Percentiles rank a stretch among this genome's conserved stretches.
These are phyloP conservation scores for Emergomyces orientalis DNA, from an alignment of 2,329 filamentous ascomycete species.

Conservation along the genomic window DNA sequence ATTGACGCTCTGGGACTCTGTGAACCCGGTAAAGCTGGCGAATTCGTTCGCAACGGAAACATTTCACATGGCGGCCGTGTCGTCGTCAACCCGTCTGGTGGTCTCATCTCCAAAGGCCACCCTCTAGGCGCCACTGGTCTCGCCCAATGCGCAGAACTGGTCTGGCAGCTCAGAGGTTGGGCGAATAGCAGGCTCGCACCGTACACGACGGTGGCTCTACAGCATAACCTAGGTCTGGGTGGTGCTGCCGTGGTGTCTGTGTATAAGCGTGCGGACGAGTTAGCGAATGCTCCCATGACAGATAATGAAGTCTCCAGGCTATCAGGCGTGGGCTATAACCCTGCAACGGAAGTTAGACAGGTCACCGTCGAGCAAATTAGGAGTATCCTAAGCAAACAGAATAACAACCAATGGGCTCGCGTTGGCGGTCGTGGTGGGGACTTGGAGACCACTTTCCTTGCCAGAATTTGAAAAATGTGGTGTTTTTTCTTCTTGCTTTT, in stretches of 20 bases:
- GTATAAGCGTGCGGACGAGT: conserved; percentile 12
- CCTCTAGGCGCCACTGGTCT: conserved; percentile 25
- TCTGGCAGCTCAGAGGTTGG: conserved; percentile 26
- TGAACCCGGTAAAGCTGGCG: conserved; percentile 18
- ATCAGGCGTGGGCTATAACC: conserved; percentile 11
- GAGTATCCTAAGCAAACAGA: conserved; percentile 8
- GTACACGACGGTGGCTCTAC: conserved; percentile 16
- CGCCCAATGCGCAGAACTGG: conserved; percentile 25
- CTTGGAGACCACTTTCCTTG: conserved; percentile 8
- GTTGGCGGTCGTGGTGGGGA: conserved; percentile 9
- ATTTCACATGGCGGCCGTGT: conserved; percentile 20
- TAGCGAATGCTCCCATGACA: not conserved
- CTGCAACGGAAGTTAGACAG: conserved; percentile 11
- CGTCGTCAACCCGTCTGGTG: conserved; percentile 24
- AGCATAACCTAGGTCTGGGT: conserved; percentile 25
- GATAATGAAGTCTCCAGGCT: conserved; percentile 4
- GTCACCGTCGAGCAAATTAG: conserved; percentile 11
- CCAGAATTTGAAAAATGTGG: conserved; percentile 7
- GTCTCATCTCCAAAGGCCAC: conserved; percentile 26
- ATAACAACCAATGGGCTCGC: conserved; percentile 11
- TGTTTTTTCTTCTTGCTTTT: not conserved
- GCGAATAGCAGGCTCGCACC: conserved; percentile 21
- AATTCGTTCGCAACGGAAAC: conserved; percentile 19
- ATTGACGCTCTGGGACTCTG: conserved; percentile 21
- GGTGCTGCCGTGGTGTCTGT: conserved; percentile 23